Evolutionary conservation across 108 stramenopile genomes (phyloP).

Genomic region (Craspedostauros australis): DNA sequence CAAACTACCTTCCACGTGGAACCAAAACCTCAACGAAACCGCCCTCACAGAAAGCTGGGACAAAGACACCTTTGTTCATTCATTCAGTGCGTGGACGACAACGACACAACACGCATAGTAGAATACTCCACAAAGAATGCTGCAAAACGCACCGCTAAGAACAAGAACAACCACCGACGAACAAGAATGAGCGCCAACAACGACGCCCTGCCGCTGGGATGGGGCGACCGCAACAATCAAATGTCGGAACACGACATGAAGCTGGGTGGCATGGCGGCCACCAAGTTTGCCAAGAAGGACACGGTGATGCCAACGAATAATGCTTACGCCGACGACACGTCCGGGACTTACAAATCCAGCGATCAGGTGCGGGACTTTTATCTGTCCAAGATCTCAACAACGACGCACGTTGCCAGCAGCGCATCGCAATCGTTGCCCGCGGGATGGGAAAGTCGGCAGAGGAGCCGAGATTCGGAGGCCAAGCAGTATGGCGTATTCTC

Average conservation of each 20-base stretch:
- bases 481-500: conserved; percentile 26
- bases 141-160: too few species aligned
- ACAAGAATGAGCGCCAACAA: too few species aligned
- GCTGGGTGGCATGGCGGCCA: conserved; percentile 26
- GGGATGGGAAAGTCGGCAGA: conserved; percentile 28
- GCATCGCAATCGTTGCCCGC: conserved; percentile 2
- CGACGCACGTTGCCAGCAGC: background rate
- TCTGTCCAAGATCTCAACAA: too few species aligned
- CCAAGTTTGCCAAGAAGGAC: conserved; percentile 16
- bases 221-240: conserved; percentile 26
- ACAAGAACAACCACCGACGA: too few species aligned
- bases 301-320: background rate
- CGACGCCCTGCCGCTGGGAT: conserved; percentile 21
- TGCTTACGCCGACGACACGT: background rate
- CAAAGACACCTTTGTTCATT: too few species aligned
- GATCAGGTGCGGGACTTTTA: conserved; percentile 30
- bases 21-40: too few species aligned
- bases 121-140: too few species aligned
- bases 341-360: conserved; percentile 16
- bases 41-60: too few species aligned
- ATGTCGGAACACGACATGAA: conserved; percentile 43
- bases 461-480: conserved; percentile 15
- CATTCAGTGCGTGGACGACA: too few species aligned
- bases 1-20: too few species aligned
- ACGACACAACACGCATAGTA: too few species aligned